These are phyloP conservation scores for Acer yangbiense DNA, from an alignment of 345 rosid genomes.

Conservation along the genomic window DNA sequence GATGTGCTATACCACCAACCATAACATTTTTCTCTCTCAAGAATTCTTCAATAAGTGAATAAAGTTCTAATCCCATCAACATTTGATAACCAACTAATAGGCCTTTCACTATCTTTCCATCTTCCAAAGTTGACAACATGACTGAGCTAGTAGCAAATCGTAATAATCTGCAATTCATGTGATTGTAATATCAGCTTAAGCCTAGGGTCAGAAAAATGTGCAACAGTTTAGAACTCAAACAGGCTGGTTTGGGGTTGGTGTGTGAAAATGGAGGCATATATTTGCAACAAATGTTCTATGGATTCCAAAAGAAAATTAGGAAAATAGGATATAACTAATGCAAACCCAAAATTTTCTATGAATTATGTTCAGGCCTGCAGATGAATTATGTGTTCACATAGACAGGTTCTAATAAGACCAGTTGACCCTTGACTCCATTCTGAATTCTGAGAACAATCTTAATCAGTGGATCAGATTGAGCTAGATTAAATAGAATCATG, in stretches of 20 bases:
- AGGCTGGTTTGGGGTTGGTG: background rate
- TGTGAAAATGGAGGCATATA: too few species aligned
- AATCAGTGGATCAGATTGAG: background rate
- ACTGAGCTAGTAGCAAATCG: slow-evolving; percentile 47
- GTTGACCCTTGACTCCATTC: background rate
- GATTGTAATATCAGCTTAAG: slow-evolving; percentile 15
- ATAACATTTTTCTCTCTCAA: slow-evolving; percentile 61
- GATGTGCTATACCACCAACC: slow-evolving; percentile 72
- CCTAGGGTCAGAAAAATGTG: background rate
- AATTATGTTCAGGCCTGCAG: background rate
- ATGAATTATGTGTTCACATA: background rate
- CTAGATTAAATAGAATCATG: slow-evolving; percentile 9
- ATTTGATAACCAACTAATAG: slow-evolving; percentile 83
- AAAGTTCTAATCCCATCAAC: slow-evolving; percentile 70
- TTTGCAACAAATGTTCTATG: background rate
- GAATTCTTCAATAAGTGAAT: slow-evolving; percentile 56
- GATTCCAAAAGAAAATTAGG: background rate
- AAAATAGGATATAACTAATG: background rate
- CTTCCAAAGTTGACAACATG: slow-evolving; percentile 69
- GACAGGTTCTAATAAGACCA: background rate
- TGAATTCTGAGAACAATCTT: background rate
- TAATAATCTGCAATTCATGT: slow-evolving; percentile 42
- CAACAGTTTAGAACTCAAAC: slow-evolving; percentile 15
- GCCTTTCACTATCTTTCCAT: slow-evolving; percentile 71
- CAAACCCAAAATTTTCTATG: background rate